A percentile compares a stretch with the other conserved stretches of the same genome.
These are phyloP conservation scores for Fusarium concolor DNA, from an alignment of 2,329 filamentous ascomycete species.

Conservation along the genomic window DNA sequence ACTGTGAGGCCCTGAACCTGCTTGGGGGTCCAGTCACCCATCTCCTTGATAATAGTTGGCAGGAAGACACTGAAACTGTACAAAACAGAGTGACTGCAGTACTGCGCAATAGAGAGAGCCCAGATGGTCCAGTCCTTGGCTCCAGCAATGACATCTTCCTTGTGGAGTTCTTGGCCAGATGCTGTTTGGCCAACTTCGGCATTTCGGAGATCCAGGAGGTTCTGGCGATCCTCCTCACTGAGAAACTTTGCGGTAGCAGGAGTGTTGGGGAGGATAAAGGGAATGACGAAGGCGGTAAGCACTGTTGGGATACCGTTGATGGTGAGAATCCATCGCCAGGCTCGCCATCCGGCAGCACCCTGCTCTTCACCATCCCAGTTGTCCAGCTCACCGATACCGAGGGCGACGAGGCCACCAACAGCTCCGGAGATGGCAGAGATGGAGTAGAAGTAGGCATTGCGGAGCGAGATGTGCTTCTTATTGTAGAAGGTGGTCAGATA, in stretches of 20 bases:
- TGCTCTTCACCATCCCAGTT: constrained; percentile 62
- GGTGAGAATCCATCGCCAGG: constrained; percentile 76
- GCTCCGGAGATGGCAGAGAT: constrained; percentile 71
- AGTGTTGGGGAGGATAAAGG: constrained; percentile 68
- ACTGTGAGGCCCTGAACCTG: constrained; percentile 76
- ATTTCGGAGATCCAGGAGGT: constrained; percentile 62
- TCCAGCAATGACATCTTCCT: constrained; percentile 41
- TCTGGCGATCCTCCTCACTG: constrained; percentile 52
- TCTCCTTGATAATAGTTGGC: constrained; percentile 74
- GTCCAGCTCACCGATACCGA: constrained; percentile 61
- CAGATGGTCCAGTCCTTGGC: constrained; percentile 72
- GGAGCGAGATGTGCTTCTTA: constrained; percentile 69
- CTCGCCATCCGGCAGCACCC: constrained; percentile 65
- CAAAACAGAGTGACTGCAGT: constrained; percentile 72
- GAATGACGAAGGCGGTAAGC: constrained; percentile 64
- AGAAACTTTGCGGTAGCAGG: constrained; percentile 63
- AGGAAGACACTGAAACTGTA: constrained; percentile 77
- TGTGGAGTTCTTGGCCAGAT: constrained; percentile 45
- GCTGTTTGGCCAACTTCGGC: constrained; percentile 55
- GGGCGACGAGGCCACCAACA: constrained; percentile 73
- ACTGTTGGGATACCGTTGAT: constrained; percentile 61
- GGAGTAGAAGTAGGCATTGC: constrained; percentile 72
- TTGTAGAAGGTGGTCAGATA: constrained; percentile 73
- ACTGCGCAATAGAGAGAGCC: constrained; percentile 68
- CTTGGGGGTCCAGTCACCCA: constrained; percentile 66